Conservation (phyloP, 495 filamentous ascomycete genomes). For the Xylaria bambusicola region DNA sequence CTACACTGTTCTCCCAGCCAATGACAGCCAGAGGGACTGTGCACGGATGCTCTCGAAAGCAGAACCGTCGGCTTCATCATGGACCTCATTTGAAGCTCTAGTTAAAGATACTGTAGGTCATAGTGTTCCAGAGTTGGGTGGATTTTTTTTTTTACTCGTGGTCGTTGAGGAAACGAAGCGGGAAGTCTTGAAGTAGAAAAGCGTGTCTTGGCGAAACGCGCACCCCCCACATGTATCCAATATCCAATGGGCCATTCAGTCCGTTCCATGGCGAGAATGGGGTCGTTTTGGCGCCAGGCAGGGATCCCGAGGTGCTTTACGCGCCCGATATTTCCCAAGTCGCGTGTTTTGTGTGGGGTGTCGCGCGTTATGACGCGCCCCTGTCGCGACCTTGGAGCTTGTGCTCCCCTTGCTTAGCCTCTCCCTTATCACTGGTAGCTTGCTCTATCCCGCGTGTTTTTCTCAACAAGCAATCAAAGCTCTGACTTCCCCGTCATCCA, state of each 20-base stretch:
- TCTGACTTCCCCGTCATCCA: neutral
- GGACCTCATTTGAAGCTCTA: too few species aligned
- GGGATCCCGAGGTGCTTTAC: too few species aligned
- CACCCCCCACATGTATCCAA: neutral
- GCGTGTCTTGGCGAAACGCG: slow-evolving; percentile 4
- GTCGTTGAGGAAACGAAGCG: slow-evolving; percentile 11
- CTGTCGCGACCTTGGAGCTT: slow-evolving; percentile 1
- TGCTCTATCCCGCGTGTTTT: neutral
- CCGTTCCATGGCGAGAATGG: neutral
- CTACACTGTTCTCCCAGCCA: too few species aligned
- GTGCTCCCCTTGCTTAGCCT: neutral
- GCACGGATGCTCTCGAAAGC: too few species aligned
- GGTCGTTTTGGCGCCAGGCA: neutral
- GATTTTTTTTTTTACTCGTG: neutral
- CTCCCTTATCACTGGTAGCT: neutral
- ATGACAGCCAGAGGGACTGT: too few species aligned
- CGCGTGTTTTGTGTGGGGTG: slow-evolving; percentile 7
- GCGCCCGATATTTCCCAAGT: slow-evolving; percentile 8
- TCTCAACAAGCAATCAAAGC: neutral
- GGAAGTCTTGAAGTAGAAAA: slow-evolving; percentile 1
- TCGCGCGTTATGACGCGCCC: slow-evolving; percentile 3
- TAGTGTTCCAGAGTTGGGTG: too few species aligned
- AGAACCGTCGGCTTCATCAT: too few species aligned
- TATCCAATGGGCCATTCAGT: neutral
- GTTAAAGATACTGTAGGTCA: too few species aligned